phyloP scores from a whole-genome alignment of 495 filamentous ascomycete species.

The Lasiosphaeris hirsuta region DNA sequence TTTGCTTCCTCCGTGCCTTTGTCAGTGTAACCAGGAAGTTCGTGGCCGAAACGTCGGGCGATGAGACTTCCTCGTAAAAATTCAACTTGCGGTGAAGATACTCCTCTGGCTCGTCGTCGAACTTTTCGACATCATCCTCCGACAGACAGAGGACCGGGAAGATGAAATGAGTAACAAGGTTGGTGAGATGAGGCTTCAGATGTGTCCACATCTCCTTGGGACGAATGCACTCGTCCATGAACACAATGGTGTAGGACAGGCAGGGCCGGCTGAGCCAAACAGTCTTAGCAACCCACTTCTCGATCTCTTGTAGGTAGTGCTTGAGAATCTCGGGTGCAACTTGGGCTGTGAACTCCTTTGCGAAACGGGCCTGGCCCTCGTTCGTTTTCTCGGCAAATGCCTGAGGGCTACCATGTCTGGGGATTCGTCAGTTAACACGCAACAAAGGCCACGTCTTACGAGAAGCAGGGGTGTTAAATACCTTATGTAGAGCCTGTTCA shows the following conservation, averaged over 20 bases:
- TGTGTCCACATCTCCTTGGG: slow-evolving; percentile 95
- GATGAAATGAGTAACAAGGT: slow-evolving; percentile 84
- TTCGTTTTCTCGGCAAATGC: slow-evolving; percentile 59
- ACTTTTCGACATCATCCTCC: slow-evolving; percentile 89
- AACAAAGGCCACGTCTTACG: neutral
- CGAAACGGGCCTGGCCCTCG: slow-evolving; percentile 70
- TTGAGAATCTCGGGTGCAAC: slow-evolving; percentile 96
- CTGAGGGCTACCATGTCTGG: slow-evolving; percentile 83
- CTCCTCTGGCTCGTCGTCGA: slow-evolving; percentile 89
- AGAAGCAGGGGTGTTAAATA: slow-evolving; percentile 37
- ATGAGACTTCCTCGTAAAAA: slow-evolving; percentile 94
- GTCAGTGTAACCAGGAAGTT: slow-evolving; percentile 95
- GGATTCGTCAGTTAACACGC: slow-evolving; percentile 21
- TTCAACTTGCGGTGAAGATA: slow-evolving; percentile 96
- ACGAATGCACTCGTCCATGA: slow-evolving; percentile 94
- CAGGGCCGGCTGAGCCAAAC: slow-evolving; percentile 92
- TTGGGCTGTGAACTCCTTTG: slow-evolving; percentile 83
- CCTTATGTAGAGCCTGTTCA: slow-evolving; percentile 94
- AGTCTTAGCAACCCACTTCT: slow-evolving; percentile 94
- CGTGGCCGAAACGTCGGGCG: slow-evolving; percentile 92
- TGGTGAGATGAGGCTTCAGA: slow-evolving; percentile 89
- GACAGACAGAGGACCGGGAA: slow-evolving; percentile 94
- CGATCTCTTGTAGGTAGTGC: slow-evolving; percentile 86
- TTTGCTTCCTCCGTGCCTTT: slow-evolving; percentile 92
- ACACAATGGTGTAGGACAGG: slow-evolving; percentile 85